Base-by-base conservation (phyloP, 495 filamentous ascomycete genomes). In the Penicillium steckii region DNA sequence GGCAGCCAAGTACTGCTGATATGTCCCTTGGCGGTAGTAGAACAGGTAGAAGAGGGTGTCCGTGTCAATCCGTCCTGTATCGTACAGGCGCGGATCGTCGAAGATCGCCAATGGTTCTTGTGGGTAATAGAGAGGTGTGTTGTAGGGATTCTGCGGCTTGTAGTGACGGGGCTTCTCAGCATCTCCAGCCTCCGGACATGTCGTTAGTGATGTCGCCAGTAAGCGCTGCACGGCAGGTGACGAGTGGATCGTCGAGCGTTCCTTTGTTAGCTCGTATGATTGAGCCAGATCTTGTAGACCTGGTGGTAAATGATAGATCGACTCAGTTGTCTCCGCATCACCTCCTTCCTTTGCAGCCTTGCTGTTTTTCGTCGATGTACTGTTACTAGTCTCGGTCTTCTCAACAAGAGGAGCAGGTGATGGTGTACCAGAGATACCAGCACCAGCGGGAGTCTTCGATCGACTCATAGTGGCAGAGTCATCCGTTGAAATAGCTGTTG, bases 31-130 rank as follows among this genome's bases (percentile, higher is more conserved):
- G 19, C 92, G 88, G 75, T 98, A 98, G 75, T 98, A 98, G 72
- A 98, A 98, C 45, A 96, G 86, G 68, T 97, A 98, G 70, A 98
- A 98, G n/a, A 98, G 79, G 2, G 91, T 92, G 61, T 98, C 94
- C 3, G 92, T 89, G 56, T 98, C 94, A 44, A 97, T 92, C 26
- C 88, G 81, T 25, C 74, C 72, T 0, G 73, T 78, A 19, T 83
- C 79, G 68, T 96, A 98, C 35, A 98, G 72, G 10, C 85, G 78
- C 3, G 90, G 89, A 64, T 98, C 92, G 53, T 96, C 89, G 57
- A 97, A 90, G 48, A 96, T 91, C 15, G 88, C 68, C 23, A 96
- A 77, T 6, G 91, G 89, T 62, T 97, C 91, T 62, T 95, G 91
- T 0, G 95, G 94, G 65, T 96, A 98, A 56, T 94, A 88, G 4